These are phyloP conservation scores for Gossypium arboreum DNA, from an alignment of 345 rosid species.

Conservation along the genomic window DNA sequence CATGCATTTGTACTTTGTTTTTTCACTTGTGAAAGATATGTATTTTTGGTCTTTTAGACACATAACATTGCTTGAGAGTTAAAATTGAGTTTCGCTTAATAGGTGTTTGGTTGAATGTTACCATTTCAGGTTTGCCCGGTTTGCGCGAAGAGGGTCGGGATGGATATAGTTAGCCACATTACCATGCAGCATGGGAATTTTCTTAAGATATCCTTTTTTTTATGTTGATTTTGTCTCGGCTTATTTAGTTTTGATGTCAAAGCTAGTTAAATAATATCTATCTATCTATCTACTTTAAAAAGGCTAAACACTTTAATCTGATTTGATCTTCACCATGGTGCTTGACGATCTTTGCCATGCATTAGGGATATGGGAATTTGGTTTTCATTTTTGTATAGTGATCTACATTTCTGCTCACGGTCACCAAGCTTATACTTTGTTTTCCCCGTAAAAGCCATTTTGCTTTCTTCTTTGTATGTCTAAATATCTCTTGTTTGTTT, in stretches of 20 bases:
- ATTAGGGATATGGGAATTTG: neutral
- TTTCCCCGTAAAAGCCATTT: neutral
- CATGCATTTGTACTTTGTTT: neutral
- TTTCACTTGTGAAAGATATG: neutral
- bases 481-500: neutral
- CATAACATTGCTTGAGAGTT: neutral
- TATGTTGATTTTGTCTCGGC: neutral
- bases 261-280: neutral
- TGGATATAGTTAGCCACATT: constrained; percentile 67
- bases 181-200: constrained; percentile 65
- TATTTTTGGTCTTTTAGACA: neutral
- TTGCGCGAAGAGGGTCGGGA: constrained; percentile 65
- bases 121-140: constrained; percentile 67
- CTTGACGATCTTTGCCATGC: neutral
- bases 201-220: constrained; percentile 72
- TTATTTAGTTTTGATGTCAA: neutral
- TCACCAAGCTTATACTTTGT: neutral
- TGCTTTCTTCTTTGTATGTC: neutral
- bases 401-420: neutral
- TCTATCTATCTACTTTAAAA: neutral
- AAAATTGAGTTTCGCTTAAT: neutral
- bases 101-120: constrained; percentile 23
- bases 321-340: neutral
- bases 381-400: neutral
- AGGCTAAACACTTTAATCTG: neutral